A percentile compares a stretch with the other conserved stretches of the same genome.
Conservation (phyloP, 2,329 filamentous ascomycete species). For the Alternaria ventricosa region DNA sequence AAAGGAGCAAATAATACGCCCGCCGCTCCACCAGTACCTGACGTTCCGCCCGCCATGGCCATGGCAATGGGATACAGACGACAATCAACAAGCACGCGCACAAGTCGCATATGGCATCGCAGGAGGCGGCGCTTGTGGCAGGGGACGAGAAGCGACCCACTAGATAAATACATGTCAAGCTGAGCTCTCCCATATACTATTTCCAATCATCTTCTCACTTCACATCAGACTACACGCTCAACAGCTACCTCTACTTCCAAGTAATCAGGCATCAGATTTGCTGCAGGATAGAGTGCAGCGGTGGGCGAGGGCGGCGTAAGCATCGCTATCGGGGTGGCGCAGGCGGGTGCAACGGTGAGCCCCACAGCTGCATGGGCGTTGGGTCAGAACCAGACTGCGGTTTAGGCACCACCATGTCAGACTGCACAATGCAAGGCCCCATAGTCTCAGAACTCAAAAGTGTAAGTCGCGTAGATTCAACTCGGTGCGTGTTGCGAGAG, state of each 20-base stretch:
- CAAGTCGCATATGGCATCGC: constrained; percentile 42
- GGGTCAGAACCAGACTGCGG: constrained; percentile 1
- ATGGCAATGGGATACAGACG: constrained; percentile 20
- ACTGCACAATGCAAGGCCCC: background rate
- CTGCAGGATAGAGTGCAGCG: constrained; percentile 37
- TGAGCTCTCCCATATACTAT: background rate
- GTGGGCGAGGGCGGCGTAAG: constrained; percentile 43
- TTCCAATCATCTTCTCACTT: background rate
- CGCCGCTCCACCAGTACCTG: constrained; percentile 23
- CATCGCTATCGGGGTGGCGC: constrained; percentile 26
- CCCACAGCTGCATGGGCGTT: constrained; percentile 18
- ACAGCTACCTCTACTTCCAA: constrained; percentile 28
- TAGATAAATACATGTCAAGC: background rate
- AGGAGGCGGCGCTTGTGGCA: constrained; percentile 45
- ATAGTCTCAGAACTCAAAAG: background rate
- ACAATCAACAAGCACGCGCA: constrained; percentile 19
- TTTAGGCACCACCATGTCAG: background rate
- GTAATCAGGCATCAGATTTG: constrained; percentile 29
- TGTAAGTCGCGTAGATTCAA: background rate
- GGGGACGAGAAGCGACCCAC: constrained; percentile 18
- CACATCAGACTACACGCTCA: background rate
- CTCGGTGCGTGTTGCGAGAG: constrained; percentile 1
- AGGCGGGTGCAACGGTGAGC: constrained; percentile 26
- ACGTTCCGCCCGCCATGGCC: constrained; percentile 24
- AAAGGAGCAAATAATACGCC: constrained; percentile 38